These are phyloP conservation scores for Curvularia lunata DNA, from an alignment of 2,329 filamentous ascomycete genomes.

Conservation along the genomic window DNA sequence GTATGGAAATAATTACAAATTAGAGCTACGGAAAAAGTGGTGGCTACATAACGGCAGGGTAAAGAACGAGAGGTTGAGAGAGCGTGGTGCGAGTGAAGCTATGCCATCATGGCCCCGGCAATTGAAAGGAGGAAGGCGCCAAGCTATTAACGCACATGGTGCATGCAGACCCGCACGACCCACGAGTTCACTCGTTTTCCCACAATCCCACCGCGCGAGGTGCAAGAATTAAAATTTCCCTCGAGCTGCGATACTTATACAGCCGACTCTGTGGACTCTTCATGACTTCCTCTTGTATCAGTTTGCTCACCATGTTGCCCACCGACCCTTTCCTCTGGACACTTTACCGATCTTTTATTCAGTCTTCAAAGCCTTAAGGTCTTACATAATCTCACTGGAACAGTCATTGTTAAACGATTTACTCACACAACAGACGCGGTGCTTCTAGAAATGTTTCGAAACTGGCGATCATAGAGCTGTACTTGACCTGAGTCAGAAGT, in stretches of 20 bases:
- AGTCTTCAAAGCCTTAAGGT: not conserved
- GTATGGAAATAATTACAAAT: conserved; percentile 33
- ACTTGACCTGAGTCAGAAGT: not conserved
- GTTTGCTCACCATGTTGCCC: not conserved
- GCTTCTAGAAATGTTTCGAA: conserved; percentile 6
- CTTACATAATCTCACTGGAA: not conserved
- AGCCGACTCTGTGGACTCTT: not conserved
- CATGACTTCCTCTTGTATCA: not conserved
- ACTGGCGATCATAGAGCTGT: not conserved
- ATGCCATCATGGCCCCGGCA: conserved; percentile 17
- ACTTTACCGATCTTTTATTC: not conserved
- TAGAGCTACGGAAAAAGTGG: conserved; percentile 22
- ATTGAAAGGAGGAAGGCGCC: conserved; percentile 25
- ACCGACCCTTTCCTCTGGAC: no score
- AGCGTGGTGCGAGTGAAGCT: conserved; percentile 10
- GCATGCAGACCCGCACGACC: conserved; percentile 25
- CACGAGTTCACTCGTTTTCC: conserved; percentile 21
- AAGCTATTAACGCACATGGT: conserved; percentile 28
- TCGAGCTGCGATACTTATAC: not conserved
- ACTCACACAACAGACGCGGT: not conserved
- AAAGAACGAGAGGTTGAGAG: conserved; percentile 11
- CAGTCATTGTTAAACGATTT: not conserved
- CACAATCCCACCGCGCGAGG: conserved; percentile 1
- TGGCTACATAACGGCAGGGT: conserved; percentile 27
- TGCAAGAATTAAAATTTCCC: conserved; percentile 3